These are phyloP conservation scores for Pleurotus tuber-regium DNA, from an alignment of 768 basidiomycete species.

Conservation along the genomic window DNA sequence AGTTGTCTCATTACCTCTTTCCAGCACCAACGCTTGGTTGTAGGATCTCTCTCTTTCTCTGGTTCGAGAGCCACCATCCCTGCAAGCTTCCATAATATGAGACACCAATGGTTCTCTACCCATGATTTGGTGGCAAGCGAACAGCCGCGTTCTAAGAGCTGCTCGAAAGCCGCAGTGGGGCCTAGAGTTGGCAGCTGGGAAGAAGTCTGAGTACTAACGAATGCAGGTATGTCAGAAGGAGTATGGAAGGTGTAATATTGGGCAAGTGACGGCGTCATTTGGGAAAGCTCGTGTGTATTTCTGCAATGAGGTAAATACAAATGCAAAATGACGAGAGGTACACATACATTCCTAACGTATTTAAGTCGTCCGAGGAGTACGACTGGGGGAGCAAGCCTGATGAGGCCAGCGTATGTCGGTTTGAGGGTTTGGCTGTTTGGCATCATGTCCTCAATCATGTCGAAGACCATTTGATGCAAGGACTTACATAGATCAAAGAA, in stretches of 20 bases:
- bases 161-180: slow-evolving; percentile 51
- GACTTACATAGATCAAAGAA: slow-evolving; percentile 48
- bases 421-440: slow-evolving; percentile 26
- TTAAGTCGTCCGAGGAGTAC: slow-evolving; percentile 40
- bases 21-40: slow-evolving; percentile 75
- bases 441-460: slow-evolving; percentile 1
- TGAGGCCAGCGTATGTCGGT: slow-evolving; percentile 42
- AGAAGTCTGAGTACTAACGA: slow-evolving; percentile 17
- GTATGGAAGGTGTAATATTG: slow-evolving; percentile 59
- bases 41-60: slow-evolving; percentile 39
- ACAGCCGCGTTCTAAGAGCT: slow-evolving; percentile 60
- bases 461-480: background rate
- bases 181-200: slow-evolving; percentile 33
- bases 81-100: slow-evolving; percentile 94
- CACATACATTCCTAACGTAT: slow-evolving; percentile 52
- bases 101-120: slow-evolving; percentile 90
- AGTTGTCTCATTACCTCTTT: slow-evolving; percentile 79
- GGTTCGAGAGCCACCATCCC: slow-evolving; percentile 80
- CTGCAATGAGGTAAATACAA: slow-evolving; percentile 19
- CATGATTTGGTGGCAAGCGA: slow-evolving; percentile 68
- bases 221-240: slow-evolving; percentile 22
- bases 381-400: slow-evolving; percentile 53
- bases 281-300: slow-evolving; percentile 45
- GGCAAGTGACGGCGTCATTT: slow-evolving; percentile 55
- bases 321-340: slow-evolving; percentile 9